Base-by-base conservation (phyloP, 2,329 filamentous ascomycete species). In the Colletotrichum acutatum region DNA sequence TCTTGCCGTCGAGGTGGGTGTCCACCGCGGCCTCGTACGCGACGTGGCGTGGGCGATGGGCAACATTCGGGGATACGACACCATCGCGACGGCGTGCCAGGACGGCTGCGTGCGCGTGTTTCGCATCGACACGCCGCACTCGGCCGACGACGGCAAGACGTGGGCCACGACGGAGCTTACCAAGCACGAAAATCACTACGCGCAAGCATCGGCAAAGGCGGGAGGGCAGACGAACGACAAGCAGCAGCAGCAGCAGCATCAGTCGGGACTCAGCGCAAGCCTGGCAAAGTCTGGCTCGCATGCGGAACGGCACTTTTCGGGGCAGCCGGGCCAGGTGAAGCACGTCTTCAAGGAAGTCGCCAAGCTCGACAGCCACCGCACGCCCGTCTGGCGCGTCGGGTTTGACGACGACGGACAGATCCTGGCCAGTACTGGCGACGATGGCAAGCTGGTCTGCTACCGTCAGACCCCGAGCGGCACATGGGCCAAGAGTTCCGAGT, bases 41-140 rank as follows among this genome's bases (percentile, higher is more conserved):
- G 95, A 98, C 80, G 90, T 98, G 1, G 92, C 94, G 2, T 99
- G 97, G 97, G 95, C 96, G 1, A 93, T 95, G 60, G 96, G 95
- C 14, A 97, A 95, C 76, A 95, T 97, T 78, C 87, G 95, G 52
- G 96, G 96, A 1, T 96, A 94, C 80, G 97, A 99, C 81, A 89
- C 96, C 70, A 89, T 98, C 77, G 97, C 96, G 3, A 97, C 95
- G 6, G 96, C 95, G 2, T 97, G 94, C 80, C 97, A 97, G 82
- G 97, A 99, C 80, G 96, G 97, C 3, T 92, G 91, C 77, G 91
- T 98, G 53, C 90, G 96, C 53, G 93, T 99, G n/a, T 98, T 97
- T 79, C 91, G 96, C 77, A 82, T 97, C 22, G 90, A 92, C 46
- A 93, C 93, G 0, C 87, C 89, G 0, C 83, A 83, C 74, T 80